Evolutionary conservation across 139 green algal species (phyloP), one percentile per base, ranked within the genome.

Genomic region (Penium margaritaceum): DNA sequence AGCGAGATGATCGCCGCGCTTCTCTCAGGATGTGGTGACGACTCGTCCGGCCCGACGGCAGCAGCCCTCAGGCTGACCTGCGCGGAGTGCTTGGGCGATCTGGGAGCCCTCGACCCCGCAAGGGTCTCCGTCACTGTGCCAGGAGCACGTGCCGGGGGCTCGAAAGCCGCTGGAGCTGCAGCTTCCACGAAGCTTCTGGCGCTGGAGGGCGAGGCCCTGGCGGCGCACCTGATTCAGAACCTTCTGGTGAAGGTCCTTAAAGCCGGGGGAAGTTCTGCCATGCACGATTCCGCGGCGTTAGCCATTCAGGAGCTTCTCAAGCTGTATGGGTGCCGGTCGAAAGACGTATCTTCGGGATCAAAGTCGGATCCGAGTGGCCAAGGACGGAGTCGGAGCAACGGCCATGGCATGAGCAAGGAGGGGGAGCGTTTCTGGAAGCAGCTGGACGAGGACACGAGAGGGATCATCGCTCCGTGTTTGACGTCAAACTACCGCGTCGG

Each of bases 231-330:
- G 4, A 77, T 81, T 27, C 69, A 63, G 4, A 41, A 80, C 2
- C 89, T 96, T 69, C 72, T 97, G 24, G 84, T 91, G 46, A 85
- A 89, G 2, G 75, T 96, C 41, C 87, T 96, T 60, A 83, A 90
- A 36, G 89, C 86, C 0, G 87, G 89, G 0, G 78, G 79, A 62
- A 84, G 88, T 67, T 80, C 92, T 43, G 77, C 85, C 12, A 80
- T 85, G 21, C 85, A 95, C 53, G 88, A 95, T 30, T 80, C 85
- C 33, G 82, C 87, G 1, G 88, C 86, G 1, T 86, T 93, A 39
- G 86, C 89, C 9, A 89, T 95, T 2, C 90, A 96, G 79, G 84
- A 84, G 55, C 46, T 86, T 37, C 77, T 86, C 33, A 73, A 67
- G 32, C 12, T 68, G 43, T 51, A 36, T 33, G 66, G 58, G 2